Percentiles rank a stretch among this genome's conserved stretches.
Evolutionary conservation across 768 basidiomycete genomes (phyloP).

Genomic region (Suillus hirtellus): DNA sequence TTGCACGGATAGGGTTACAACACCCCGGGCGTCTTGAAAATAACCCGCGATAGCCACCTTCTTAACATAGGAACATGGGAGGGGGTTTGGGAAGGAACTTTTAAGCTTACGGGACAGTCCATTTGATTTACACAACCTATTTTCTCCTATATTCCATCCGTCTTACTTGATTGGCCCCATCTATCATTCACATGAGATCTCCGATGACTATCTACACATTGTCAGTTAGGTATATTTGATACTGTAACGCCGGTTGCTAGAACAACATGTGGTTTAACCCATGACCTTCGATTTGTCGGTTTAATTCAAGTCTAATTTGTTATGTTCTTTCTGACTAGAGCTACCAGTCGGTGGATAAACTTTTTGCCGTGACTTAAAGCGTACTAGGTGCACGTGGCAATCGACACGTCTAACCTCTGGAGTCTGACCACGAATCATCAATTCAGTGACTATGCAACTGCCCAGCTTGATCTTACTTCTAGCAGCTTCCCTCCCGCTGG

Average conservation of each 20-base stretch:
- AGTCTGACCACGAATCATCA: neutral
- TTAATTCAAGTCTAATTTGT: conserved; percentile 3
- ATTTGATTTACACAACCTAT: neutral
- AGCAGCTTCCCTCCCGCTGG: conserved; percentile 29
- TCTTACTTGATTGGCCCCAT: neutral
- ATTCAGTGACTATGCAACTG: conserved; percentile 19
- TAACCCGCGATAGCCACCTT: neutral
- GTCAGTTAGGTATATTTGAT: conserved; percentile 4
- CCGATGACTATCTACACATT: neutral
- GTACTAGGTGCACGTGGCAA: conserved; percentile 3
- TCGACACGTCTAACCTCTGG: conserved; percentile 1
- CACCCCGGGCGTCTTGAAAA: neutral
- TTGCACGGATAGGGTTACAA: neutral
- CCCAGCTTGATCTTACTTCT: conserved; percentile 14
- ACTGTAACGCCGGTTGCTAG: conserved; percentile 2
- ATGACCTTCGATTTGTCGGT: neutral
- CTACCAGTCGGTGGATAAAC: neutral
- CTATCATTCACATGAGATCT: neutral
- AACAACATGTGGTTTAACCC: neutral
- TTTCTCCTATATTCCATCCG: neutral
- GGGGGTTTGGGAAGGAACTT: neutral
- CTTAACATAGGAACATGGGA: neutral
- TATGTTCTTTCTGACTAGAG: neutral
- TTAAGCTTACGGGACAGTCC: neutral
- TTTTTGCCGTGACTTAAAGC: neutral